Base-by-base conservation (phyloP, 345 rosid genomes). In the Carallia pectinifolia region DNA sequence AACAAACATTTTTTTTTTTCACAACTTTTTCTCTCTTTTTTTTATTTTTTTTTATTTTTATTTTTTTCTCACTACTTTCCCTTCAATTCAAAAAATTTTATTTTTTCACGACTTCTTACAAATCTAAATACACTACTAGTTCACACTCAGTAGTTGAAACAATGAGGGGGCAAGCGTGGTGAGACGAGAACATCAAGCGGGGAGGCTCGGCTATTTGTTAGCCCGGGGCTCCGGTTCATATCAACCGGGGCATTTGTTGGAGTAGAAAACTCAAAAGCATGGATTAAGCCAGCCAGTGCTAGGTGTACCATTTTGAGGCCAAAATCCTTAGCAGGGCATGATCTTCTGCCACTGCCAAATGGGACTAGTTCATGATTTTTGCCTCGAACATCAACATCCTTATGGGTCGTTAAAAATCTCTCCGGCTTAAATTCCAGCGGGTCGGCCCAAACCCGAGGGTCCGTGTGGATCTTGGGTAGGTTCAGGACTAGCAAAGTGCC, bases 401-500 rank as follows among this genome's bases (percentile, higher is more conserved):
- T 31, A 61, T 70, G 59, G 23, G 19, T 36, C 36, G 52, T 53
- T 1, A 70, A 23, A 53, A 61, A 70, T n/a, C 67, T 70, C 67
- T 61, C 67, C 6, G 67, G 73, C 36, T 37, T 15, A 18, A 70
- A 70, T 6, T 40, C 58, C 60, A 69, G 44, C 44, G 66, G 66
- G 1, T 15, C 27, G 36, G n/a, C 61, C 67, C 52, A 58, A 6
- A 61, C 73, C 31, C 74, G 71, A 12, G 53, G 68, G 48, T 69
- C 31, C 61, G 59, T 6, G 61, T 79, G 89, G 66, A 89, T 79
- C 81, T 87, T 89, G 84, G 84, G 77, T 3, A 82, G 77, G 60
- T 89, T 87, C 23, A 87, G 70, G 6, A 86, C 38, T 71, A 87
- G 62, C 23, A 82, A 84, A 13, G 89, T 89, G 39, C 88, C 90